Evolutionary conservation across 2,329 filamentous ascomycete genomes (phyloP), one percentile per base, ranked within the genome.

Genomic region (Orbilia quercus): DNA sequence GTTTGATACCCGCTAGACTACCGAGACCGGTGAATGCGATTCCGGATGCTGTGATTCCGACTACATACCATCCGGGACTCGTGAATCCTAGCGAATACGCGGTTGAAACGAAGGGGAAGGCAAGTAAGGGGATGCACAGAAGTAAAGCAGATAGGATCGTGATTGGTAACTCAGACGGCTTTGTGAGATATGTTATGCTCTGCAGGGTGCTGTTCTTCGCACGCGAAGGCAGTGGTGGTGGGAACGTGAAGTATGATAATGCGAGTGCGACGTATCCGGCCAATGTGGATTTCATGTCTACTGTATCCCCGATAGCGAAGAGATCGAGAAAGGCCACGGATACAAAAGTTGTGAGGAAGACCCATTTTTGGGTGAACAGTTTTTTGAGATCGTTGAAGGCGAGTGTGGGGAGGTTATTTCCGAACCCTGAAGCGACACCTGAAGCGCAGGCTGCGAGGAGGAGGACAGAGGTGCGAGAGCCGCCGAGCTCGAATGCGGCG

Each of bases 401-500:
- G 7, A 73, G 44, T 5, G 34, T 42, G 3, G 67, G 55, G 7
- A 55, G 67, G 23, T 53, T 50, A 2, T 34, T 40, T 16, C 34
- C 34, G 31, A 62, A 66, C 2, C 67, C 69, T 3, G 57, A 64
- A 3, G 51, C 45, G 5, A 69, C 14, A 16, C 64, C 64, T 1
- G 63, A 58, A 0, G 57, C 64, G n/a, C 62, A 64, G 14, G 63
- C 63, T 12, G 40, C 62, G 28, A 74, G 63, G 1, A 74, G 63
- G 4, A 74, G 45, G 2, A 22, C 23, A 0, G 70, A 50, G 0
- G 70, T 63, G 6, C 70, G 62, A 14, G 63, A 67, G 6, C 70
- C 70, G 7, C 70, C 70, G 4, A 74, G 70, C 11, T 74, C 70
- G 12, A 74, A 74, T 0, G 70, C 70, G 1, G 70, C 62, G 1